Percentiles rank a stretch among this genome's conserved stretches.
Conservation (phyloP, 805 yeast genomes). For the Spathaspora passalidarum region DNA sequence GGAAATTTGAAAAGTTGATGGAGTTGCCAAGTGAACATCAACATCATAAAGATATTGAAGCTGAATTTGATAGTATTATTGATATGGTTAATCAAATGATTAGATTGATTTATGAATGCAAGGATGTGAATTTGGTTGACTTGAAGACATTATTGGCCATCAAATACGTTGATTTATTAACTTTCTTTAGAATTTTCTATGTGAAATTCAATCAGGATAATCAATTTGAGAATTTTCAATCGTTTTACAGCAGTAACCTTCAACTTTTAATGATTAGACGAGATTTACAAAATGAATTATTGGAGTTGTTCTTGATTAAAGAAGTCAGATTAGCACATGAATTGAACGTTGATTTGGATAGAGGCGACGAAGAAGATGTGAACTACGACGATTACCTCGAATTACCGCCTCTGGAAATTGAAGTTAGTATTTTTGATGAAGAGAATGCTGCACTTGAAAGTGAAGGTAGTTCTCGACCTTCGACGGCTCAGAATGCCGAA, state of each 20-base stretch:
- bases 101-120: constrained; percentile 5
- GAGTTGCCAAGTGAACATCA: constrained; percentile 17
- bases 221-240: constrained; percentile 29
- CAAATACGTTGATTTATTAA: constrained; percentile 30
- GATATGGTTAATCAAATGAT: constrained; percentile 13
- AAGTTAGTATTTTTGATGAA: constrained; percentile 12
- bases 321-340: constrained; percentile 46
- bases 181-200: constrained; percentile 32
- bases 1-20: constrained; percentile 35
- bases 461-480: constrained; percentile 1
- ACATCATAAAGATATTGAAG: constrained; percentile 21
- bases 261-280: constrained; percentile 23
- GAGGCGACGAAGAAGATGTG: constrained; percentile 52
- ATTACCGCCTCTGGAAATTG: constrained; percentile 2
- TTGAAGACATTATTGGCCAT: constrained; percentile 21
- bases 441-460: constrained; percentile 8
- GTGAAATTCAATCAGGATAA: constrained; percentile 24
- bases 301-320: constrained; percentile 44
- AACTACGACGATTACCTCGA: constrained; percentile 26
- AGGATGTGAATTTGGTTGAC: constrained; percentile 3
- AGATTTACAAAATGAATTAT: constrained; percentile 27
- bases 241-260: constrained; percentile 23
- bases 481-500: neutral
- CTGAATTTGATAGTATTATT: constrained; percentile 18
- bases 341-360: constrained; percentile 40